These are phyloP conservation scores for Mitragyna speciosa DNA, from an alignment of 257 asterid genomes.

Conservation along the genomic window DNA sequence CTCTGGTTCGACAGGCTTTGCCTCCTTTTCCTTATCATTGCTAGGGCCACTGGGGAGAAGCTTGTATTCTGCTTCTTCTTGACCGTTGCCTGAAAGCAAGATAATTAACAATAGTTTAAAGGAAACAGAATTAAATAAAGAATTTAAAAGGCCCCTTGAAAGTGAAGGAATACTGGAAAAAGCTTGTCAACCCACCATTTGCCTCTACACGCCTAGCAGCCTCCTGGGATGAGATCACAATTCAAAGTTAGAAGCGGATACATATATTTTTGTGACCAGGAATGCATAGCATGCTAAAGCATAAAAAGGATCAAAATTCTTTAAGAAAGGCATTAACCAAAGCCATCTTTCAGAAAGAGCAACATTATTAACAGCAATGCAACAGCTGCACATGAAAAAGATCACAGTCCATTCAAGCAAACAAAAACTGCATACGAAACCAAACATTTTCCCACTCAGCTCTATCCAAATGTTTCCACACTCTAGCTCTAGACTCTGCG, in stretches of 20 bases:
- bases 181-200: slow-evolving; percentile 46
- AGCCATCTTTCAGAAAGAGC: background rate
- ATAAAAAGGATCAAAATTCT: background rate
- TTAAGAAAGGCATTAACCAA: slow-evolving; percentile 13
- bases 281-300: background rate
- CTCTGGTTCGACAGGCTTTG: slow-evolving; percentile 47
- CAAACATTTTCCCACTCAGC: background rate
- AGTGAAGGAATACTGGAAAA: slow-evolving; percentile 1
- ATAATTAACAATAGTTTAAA: slow-evolving; percentile 7
- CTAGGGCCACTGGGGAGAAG: slow-evolving; percentile 75
- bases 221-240: slow-evolving; percentile 53
- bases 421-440: background rate
- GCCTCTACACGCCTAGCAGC: slow-evolving; percentile 45
- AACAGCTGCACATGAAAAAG: background rate
- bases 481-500: background rate
- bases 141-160: background rate
- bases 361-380: background rate
- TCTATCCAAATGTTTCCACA: background rate
- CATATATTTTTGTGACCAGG: background rate
- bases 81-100: slow-evolving; percentile 40
- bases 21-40: slow-evolving; percentile 30
- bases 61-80: slow-evolving; percentile 69
- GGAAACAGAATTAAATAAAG: background rate
- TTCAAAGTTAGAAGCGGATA: slow-evolving; percentile 8
- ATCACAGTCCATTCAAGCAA: background rate